Base-by-base conservation (phyloP, 2,329 filamentous ascomycete species). In the Talaromyces sp. region DNA sequence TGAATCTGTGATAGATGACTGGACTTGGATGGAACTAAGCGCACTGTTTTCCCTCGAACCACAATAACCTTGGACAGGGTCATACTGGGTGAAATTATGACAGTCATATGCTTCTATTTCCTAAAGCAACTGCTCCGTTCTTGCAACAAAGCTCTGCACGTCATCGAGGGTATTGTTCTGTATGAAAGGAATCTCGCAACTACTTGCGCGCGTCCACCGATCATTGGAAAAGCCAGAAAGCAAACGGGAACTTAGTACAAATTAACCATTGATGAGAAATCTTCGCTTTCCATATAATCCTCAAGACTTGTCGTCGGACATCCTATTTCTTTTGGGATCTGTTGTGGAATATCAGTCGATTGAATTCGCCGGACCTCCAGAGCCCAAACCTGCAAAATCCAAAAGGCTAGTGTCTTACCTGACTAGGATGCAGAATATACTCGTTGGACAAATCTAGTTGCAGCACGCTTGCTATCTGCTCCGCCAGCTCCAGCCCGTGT, bases 281-380 rank as follows among this genome's bases (percentile, higher is more conserved):
- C 50, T 52, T 52, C 50, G 11, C 21, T 52, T 25, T 40, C 19
- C 36, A 52, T 52, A 25, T 52, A 52, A 2, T 52, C 50, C 33
- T 52, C 50, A 11, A 52, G 31, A 39, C 50, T 25, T 11, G 35
- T 37, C 17, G 21, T 25, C 28, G 19, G 50, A n/a, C 50, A 51
- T 17, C 43, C 43, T 31, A 46, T 46, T 9, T 46, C 43, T 46
- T 46, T 46, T 10, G 43, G 25, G 11, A 46, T 31, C 43, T 46
- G 25, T 45, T 46, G 41, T 11, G 22, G 5, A 41, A 15, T 3
- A 21, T 46, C n/a, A 46, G n/a, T 31, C 43, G 9, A 46, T 25
- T 8, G 17, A 10, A 41, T 10, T 21, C 11, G 21, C 8, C 19
- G 33, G 8, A 6, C 33, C 25, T 28, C 7, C 25, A 28, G 25